Base-by-base conservation (phyloP, 1,284 basidiomycete species). In the Fomitiporia mediterranea region DNA sequence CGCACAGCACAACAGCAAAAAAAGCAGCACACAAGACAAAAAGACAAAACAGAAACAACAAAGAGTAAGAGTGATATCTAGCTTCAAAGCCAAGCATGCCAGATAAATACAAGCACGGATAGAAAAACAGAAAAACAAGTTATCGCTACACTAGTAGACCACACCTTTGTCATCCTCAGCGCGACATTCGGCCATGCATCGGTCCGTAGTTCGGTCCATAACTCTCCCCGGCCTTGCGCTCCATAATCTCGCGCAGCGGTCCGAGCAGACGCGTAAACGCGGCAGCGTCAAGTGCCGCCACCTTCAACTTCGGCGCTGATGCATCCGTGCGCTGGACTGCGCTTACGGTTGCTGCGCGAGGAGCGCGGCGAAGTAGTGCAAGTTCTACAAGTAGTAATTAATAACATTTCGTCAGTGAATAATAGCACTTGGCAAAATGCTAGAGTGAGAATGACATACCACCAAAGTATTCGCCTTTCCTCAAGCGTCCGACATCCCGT, bases 391-490 rank as follows among this genome's bases (percentile, higher is more conserved):
- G n/a, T n/a, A n/a, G n/a, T n/a, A n/a, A n/a, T n/a, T n/a, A n/a
- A n/a, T n/a, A n/a, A n/a, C n/a, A n/a, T n/a, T n/a, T n/a, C n/a
- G n/a, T n/a, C n/a, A n/a, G 56, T 55, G 54, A 56, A 32, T 35
- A 21, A 21, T 51, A 17, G 6, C 35, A n/a, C 21, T 44, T 17
- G 23, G n/a, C 62, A 57, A 55, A 54, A 32, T 32, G 47, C 42
- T 48, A 51, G 37, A 35, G 37, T 8, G 28, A 25, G 35, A 56
- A 34, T 27, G 32, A 72, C 86, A 67, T 64, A 93, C 94, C 94
- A 72, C 96, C 96, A 77, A 99, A 99, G 80, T 98, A 99, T 71
- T 99, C 95, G 11, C 96, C 96, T 65, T 94, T 91, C 64, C 78
- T 81, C 52, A 93, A 80, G 56, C 76, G 80, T 15, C 89, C 90